Evolutionary conservation across 495 filamentous ascomycete genomes (phyloP).

Genomic region (Filosporella fistucella): DNA sequence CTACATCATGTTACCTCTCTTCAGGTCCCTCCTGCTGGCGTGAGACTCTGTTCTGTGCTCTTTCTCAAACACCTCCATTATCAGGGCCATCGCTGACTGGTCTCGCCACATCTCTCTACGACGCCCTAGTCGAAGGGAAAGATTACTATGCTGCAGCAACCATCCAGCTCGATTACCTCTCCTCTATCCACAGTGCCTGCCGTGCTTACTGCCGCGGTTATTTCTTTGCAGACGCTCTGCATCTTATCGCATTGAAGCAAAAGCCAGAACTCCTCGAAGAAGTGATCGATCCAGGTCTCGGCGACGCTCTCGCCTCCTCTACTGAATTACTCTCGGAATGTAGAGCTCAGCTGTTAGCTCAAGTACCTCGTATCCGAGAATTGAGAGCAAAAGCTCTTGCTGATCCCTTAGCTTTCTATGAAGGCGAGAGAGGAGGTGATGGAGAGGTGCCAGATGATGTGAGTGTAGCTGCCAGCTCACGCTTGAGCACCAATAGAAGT

Average conservation of each 20-base stretch:
- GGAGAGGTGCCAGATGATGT: conserved; percentile 85
- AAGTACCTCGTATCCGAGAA: conserved; percentile 79
- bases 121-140: conserved; percentile 71
- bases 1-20: conserved; percentile 72
- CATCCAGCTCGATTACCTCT: conserved; percentile 76
- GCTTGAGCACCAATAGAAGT: conserved; percentile 68
- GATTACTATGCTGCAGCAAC: conserved; percentile 75
- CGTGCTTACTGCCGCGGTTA: conserved; percentile 76
- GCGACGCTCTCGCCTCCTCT: conserved; percentile 68
- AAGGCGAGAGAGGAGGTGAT: conserved; percentile 55
- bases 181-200: conserved; percentile 61
- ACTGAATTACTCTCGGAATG: conserved; percentile 92
- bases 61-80: conserved; percentile 55
- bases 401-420: conserved; percentile 77
- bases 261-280: conserved; percentile 44
- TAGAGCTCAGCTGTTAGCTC: conserved; percentile 73
- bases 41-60: conserved; percentile 75
- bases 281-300: conserved; percentile 72
- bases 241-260: conserved; percentile 46
- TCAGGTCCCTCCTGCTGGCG: conserved; percentile 75
- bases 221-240: conserved; percentile 77
- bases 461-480: conserved; percentile 80
- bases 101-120: conserved; percentile 64
- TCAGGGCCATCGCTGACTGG: conserved; percentile 42
- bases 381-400: conserved; percentile 72